Base-by-base conservation (phyloP, 352 stramenopile genomes). In the Phytopythium cucurbitacearum region DNA sequence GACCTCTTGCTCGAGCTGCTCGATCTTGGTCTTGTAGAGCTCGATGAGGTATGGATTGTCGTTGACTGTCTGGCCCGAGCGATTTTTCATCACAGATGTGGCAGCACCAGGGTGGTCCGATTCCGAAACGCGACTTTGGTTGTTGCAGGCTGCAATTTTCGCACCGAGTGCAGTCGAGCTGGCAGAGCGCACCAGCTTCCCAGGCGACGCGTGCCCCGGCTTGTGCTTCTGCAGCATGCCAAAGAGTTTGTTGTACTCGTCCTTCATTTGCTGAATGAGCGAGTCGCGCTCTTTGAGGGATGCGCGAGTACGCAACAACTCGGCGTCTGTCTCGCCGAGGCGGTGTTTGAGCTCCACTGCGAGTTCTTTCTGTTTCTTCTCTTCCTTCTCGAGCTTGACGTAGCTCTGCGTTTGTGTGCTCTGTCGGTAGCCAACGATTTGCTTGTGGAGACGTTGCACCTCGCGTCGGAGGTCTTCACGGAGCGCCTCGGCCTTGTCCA, bases 241-340 rank as follows among this genome's bases (percentile, higher is more conserved):
- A 41, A 92, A 92, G 10, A 92, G 50, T 38, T 76, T 85, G 49
- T 79, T 74, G 59, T 92, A 92, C 54, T 92, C 81, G 40, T 80
- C 65, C 37, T 78, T 83, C 80, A 87, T 90, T 28, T 69, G 62
- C 11, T 73, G 60, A 32, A 85, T 68, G n/a, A 67, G 52, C 7
- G 40, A 40, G 9, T 85, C 75, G 11, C 73, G 70, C 53, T 87
- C 75, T 56, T 85, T 88, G 9, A 88, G 44, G 2, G 53, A 40
- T 3, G 62, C 70, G 41, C 76, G 72, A 4, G 65, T 80, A 10
- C 79, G 72, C 38, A 89, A 35, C 28, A 87, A 53, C 42, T 87
- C 79, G 4, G 69, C 58, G 7, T 87, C 78, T 10, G 56, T 67
- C 12, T 86, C 73, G 0, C 33, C 39, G 15, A 80, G 39, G 35